Evolutionary conservation across 768 basidiomycete species (phyloP).

Genomic region (Psilocybe subaeruginosa): DNA sequence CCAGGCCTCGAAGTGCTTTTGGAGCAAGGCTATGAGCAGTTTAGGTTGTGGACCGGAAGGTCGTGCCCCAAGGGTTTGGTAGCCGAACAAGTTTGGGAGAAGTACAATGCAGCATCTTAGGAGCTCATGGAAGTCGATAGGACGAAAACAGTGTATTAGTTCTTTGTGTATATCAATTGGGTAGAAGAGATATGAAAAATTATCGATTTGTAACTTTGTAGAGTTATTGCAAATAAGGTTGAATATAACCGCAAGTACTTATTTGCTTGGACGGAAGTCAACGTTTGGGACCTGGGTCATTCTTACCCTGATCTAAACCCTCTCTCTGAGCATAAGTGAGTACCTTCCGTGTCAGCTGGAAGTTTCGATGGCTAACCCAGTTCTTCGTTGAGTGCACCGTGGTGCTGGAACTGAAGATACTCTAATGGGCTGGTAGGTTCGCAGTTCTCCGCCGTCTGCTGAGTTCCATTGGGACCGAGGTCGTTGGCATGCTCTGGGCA

Average conservation of each 20-base stretch:
- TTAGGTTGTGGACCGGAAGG: conserved; percentile 80
- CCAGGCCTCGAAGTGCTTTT: conserved; percentile 83
- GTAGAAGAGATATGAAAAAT: not conserved
- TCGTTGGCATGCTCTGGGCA: not conserved
- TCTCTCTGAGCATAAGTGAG: no score
- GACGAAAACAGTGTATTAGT: not conserved
- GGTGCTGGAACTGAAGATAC: no score
- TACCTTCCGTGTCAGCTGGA: no score
- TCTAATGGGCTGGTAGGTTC: no score
- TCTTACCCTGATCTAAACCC: not conserved
- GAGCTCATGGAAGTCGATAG: not conserved
- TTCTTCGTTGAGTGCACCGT: no score
- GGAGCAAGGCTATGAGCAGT: conserved; percentile 88
- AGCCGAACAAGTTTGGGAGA: conserved; percentile 25
- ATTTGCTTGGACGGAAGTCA: no score
- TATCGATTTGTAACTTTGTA: not conserved
- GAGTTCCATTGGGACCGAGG: not conserved
- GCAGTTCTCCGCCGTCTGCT: no score
- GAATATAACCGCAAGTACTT: no score
- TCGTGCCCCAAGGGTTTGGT: conserved; percentile 47
- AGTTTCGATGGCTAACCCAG: no score
- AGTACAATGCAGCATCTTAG: conserved; percentile 21
- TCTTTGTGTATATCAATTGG: not conserved
- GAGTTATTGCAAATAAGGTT: no score
- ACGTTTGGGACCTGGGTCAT: not conserved